Conservation (phyloP, 1,284 basidiomycete species). For the Cystobasidium slooffiae region DNA sequence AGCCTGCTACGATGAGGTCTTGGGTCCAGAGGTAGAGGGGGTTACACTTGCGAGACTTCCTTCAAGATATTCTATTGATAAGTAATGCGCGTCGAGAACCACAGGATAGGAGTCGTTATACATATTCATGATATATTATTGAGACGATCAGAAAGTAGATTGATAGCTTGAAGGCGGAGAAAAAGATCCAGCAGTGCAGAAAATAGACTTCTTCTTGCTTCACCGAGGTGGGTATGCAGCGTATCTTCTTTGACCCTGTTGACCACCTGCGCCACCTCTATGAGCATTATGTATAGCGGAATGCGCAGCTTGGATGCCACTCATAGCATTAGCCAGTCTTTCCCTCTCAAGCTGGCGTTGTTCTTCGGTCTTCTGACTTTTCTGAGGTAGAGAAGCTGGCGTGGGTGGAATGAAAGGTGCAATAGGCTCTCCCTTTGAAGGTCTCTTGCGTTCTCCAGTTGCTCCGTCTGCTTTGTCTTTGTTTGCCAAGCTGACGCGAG, state of each 20-base stretch:
- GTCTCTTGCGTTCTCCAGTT: neutral
- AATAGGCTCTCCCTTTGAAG: neutral
- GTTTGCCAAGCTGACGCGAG: neutral
- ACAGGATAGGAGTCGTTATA: too few species aligned
- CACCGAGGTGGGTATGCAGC: conserved; percentile 40
- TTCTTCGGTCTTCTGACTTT: conserved; percentile 32
- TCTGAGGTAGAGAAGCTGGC: conserved; percentile 39
- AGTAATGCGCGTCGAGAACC: too few species aligned
- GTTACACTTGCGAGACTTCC: too few species aligned
- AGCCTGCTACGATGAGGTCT: too few species aligned
- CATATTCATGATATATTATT: too few species aligned
- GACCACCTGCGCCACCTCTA: neutral
- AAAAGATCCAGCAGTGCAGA: neutral
- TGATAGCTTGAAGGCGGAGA: neutral
- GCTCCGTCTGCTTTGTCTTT: neutral
- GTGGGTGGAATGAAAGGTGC: conserved; percentile 36
- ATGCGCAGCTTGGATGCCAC: conserved; percentile 35
- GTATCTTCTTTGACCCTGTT: conserved; percentile 13
- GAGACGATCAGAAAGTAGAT: neutral
- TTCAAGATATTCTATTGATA: too few species aligned
- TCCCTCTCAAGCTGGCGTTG: conserved; percentile 35
- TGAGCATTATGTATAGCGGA: conserved; percentile 6
- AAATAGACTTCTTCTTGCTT: neutral
- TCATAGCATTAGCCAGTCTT: conserved; percentile 33
- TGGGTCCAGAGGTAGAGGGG: too few species aligned